Conservation (phyloP, 768 basidiomycete genomes). For the Lactarius psammicola region DNA sequence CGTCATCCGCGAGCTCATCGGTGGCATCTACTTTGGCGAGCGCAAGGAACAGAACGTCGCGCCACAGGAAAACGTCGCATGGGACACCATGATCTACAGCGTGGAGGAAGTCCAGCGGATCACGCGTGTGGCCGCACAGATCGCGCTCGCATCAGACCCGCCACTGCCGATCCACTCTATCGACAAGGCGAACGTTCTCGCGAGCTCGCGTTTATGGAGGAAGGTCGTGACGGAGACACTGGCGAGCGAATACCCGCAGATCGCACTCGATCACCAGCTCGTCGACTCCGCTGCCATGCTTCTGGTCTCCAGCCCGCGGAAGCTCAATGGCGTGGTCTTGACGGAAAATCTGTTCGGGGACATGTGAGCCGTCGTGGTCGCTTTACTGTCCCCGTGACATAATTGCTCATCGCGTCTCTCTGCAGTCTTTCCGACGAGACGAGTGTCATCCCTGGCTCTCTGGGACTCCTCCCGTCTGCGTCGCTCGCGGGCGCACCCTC, state of each 20-base stretch:
- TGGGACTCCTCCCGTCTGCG: constrained; percentile 94
- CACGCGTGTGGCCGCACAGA: constrained; percentile 91
- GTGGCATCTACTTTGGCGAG: constrained; percentile 92
- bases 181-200: constrained; percentile 99
- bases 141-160: constrained; percentile 79
- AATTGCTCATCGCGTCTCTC: constrained; percentile 13
- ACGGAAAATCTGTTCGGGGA: constrained; percentile 98
- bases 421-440: constrained; percentile 90
- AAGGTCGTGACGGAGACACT: constrained; percentile 87
- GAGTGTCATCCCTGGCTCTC: constrained; percentile 96
- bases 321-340: constrained; percentile 91
- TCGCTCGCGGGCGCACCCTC: constrained; percentile 90
- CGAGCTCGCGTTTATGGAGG: constrained; percentile 91
- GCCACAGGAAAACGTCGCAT: constrained; percentile 67
- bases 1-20: constrained; percentile 94
- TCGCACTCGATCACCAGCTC: constrained; percentile 85
- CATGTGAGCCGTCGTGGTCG: constrained; percentile 60
- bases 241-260: constrained; percentile 80
- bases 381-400: not conserved
- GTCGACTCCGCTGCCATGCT: constrained; percentile 98
- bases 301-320: constrained; percentile 84
- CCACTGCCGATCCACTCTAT: constrained; percentile 88
- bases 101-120: constrained; percentile 90
- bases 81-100: constrained; percentile 93
- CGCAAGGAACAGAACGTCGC: constrained; percentile 81